Evolutionary conservation across 2,329 filamentous ascomycete species (phyloP).

Genomic region (Pseudocercospora pini-densiflorae): DNA sequence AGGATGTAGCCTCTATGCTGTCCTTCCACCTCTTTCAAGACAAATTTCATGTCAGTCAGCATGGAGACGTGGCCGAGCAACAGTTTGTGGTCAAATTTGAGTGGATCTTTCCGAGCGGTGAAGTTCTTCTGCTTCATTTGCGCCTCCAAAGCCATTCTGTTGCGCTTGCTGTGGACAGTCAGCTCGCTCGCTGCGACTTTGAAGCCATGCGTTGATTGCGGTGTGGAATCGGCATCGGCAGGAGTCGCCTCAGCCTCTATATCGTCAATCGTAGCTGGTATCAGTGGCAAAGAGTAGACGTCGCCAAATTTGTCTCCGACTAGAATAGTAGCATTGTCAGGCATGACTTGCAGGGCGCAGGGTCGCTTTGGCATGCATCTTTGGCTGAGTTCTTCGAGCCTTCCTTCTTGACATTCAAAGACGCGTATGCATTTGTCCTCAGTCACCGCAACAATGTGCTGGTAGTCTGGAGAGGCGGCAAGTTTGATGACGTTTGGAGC

Average conservation of each 20-base stretch:
- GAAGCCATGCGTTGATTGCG: slow-evolving; percentile 39
- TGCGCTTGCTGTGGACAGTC: slow-evolving; percentile 67
- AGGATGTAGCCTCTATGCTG: slow-evolving; percentile 63
- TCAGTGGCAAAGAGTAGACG: slow-evolving; percentile 83
- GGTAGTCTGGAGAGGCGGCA: slow-evolving; percentile 64
- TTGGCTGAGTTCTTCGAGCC: slow-evolving; percentile 69
- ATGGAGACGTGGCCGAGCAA: slow-evolving; percentile 94
- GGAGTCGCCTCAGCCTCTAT: slow-evolving; percentile 33
- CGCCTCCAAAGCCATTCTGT: slow-evolving; percentile 60
- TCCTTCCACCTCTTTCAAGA: slow-evolving; percentile 51
- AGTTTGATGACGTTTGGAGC: slow-evolving; percentile 72
- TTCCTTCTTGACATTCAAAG: slow-evolving; percentile 69
- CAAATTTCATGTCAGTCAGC: slow-evolving; percentile 74
- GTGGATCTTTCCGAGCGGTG: slow-evolving; percentile 51
- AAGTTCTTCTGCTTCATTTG: slow-evolving; percentile 55
- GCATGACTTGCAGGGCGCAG: slow-evolving; percentile 72
- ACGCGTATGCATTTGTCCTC: slow-evolving; percentile 92
- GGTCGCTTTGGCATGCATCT: slow-evolving; percentile 91
- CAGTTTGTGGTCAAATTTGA: slow-evolving; percentile 72
- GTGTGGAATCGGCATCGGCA: slow-evolving; percentile 23
- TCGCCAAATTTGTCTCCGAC: slow-evolving; percentile 96
- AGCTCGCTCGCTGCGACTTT: slow-evolving; percentile 60
- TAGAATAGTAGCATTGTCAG: slow-evolving; percentile 73
- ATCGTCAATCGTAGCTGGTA: slow-evolving; percentile 47
- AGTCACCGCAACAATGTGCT: slow-evolving; percentile 76